These are phyloP conservation scores for Houttuynia cordata DNA, from an alignment of 164 flowering plant species.

Conservation along the genomic window DNA sequence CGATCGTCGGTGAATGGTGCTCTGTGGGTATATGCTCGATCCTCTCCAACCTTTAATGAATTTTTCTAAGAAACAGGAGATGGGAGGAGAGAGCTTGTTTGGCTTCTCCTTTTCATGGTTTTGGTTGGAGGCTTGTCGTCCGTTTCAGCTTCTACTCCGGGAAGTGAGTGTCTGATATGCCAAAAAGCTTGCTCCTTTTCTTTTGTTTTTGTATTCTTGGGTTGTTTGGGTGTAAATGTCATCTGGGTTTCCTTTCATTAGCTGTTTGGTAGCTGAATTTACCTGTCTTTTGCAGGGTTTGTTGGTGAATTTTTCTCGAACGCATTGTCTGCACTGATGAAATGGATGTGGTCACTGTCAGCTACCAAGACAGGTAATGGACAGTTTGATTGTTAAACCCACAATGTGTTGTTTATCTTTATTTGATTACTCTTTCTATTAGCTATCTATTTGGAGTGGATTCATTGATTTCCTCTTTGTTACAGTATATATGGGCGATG, in stretches of 20 bases:
- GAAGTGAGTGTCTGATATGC: conserved; percentile 36
- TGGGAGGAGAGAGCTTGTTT: conserved; percentile 31
- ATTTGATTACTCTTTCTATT: not conserved
- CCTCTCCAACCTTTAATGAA: too few species aligned
- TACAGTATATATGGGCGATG: conserved; percentile 64
- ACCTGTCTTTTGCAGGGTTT: conserved; percentile 45
- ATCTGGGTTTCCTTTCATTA: not conserved
- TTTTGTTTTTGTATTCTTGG: not conserved
- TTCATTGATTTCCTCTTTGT: conserved; percentile 9
- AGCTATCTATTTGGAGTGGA: conserved; percentile 3
- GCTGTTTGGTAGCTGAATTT: not conserved
- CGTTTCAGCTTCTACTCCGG: conserved; percentile 46
- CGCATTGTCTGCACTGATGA: conserved; percentile 49
- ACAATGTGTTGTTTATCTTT: too few species aligned
- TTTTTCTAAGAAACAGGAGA: conserved; percentile 1
- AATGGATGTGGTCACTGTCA: conserved; percentile 70
- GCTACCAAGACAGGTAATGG: conserved; percentile 62
- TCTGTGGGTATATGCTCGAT: too few species aligned
- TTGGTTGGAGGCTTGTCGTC: conserved; percentile 35
- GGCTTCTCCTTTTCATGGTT: conserved; percentile 30
- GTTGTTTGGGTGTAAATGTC: not conserved
- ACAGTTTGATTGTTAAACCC: not conserved
- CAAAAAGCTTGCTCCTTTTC: not conserved
- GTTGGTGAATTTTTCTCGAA: conserved; percentile 63
- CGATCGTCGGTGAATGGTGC: too few species aligned